A percentile compares a stretch with the other conserved stretches of the same genome.
Conservation (phyloP, 257 asterid genomes). For the Fraxinus pennsylvanica region DNA sequence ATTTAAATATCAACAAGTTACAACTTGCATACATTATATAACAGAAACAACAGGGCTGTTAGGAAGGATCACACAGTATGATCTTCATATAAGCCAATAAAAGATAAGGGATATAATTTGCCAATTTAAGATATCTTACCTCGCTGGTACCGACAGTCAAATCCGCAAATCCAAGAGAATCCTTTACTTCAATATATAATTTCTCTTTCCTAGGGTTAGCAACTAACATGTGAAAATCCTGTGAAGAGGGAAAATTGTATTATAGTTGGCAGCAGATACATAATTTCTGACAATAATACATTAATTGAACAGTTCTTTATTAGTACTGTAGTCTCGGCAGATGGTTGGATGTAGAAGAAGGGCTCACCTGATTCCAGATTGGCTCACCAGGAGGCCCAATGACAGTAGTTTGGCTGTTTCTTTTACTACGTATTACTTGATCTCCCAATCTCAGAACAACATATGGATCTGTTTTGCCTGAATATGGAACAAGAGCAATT, state of each 20-base stretch:
- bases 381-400: slow-evolving; percentile 99
- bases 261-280: slow-evolving; percentile 22
- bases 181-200: slow-evolving; percentile 75
- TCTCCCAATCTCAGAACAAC: slow-evolving; percentile 82
- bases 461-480: slow-evolving; percentile 98
- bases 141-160: slow-evolving; percentile 77
- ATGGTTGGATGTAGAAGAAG: not conserved
- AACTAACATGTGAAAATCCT: slow-evolving; percentile 95
- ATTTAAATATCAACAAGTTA: not conserved
- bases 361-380: slow-evolving; percentile 93
- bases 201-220: slow-evolving; percentile 76
- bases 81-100: slow-evolving; percentile 2
- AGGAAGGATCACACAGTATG: slow-evolving; percentile 12
- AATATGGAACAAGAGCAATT: slow-evolving; percentile 24
- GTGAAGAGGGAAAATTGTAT: slow-evolving; percentile 27
- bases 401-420: slow-evolving; percentile 92
- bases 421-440: slow-evolving; percentile 89
- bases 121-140: slow-evolving; percentile 49
- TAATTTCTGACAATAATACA: slow-evolving; percentile 19
- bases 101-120: not conserved
- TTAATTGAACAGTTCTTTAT: not conserved
- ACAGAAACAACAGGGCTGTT: not conserved
- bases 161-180: slow-evolving; percentile 83
- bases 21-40: not conserved
- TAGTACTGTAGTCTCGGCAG: not conserved